These are phyloP conservation scores for Starmerella roubikii DNA, from an alignment of 805 yeast species.

Conservation along the genomic window DNA sequence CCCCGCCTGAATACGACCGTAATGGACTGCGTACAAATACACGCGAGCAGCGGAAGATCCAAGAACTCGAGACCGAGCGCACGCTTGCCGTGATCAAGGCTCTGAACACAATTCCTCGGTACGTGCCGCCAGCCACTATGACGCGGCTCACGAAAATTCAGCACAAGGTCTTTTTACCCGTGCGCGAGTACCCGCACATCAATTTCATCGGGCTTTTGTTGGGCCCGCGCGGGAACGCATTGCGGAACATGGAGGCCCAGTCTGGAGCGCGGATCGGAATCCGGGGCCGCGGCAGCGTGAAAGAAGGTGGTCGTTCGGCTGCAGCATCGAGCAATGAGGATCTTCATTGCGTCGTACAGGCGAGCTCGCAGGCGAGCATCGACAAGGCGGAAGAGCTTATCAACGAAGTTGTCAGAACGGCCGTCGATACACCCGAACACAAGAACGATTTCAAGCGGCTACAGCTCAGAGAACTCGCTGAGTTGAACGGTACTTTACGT, in stretches of 20 bases:
- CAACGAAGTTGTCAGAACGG: slow-evolving; percentile 63
- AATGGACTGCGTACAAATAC: slow-evolving; percentile 79
- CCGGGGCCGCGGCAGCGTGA: slow-evolving; percentile 91
- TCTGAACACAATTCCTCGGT: slow-evolving; percentile 56
- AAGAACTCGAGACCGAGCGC: slow-evolving; percentile 62
- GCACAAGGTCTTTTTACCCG: slow-evolving; percentile 78
- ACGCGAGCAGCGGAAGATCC: slow-evolving; percentile 50
- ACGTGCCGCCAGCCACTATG: slow-evolving; percentile 68
- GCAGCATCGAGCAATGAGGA: slow-evolving; percentile 46
- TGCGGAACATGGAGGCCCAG: slow-evolving; percentile 63
- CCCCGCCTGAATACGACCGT: slow-evolving; percentile 81
- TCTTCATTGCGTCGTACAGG: slow-evolving; percentile 74
- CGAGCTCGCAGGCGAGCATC: slow-evolving; percentile 66
- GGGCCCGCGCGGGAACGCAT: slow-evolving; percentile 93
- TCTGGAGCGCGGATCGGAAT: slow-evolving; percentile 85
- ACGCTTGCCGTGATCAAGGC: slow-evolving; percentile 67
- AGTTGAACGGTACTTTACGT: slow-evolving; percentile 83
- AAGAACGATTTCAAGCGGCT: slow-evolving; percentile 83
- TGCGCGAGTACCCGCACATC: slow-evolving; percentile 73
- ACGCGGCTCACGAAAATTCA: slow-evolving; percentile 53
- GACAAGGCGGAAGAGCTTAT: slow-evolving; percentile 62
- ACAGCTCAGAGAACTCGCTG: slow-evolving; percentile 84
- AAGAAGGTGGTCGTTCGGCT: slow-evolving; percentile 44
- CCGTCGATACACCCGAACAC: slow-evolving; percentile 81
- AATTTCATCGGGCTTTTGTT: slow-evolving; percentile 81